Conservation (phyloP, 179 eudicot genomes). For the Silene vulgaris region DNA sequence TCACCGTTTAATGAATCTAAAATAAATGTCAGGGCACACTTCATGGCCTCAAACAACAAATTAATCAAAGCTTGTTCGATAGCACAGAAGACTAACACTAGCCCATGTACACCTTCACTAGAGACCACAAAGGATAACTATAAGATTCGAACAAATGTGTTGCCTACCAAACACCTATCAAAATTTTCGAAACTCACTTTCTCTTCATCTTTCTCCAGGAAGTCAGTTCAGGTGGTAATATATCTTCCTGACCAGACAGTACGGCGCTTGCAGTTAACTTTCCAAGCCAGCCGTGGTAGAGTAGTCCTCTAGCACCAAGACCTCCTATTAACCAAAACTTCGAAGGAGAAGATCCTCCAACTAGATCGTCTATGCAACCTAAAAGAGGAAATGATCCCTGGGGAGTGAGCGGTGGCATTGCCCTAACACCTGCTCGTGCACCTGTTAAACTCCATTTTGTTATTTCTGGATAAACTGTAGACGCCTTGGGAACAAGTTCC, state of each 20-base stretch:
- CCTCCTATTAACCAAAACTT: slow-evolving; percentile 87
- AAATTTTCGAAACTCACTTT: slow-evolving; percentile 10
- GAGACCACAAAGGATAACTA: background rate
- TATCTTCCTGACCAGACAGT: slow-evolving; percentile 55
- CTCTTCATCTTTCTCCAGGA: slow-evolving; percentile 60
- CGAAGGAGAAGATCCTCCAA: slow-evolving; percentile 34
- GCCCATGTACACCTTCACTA: background rate
- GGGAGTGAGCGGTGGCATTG: slow-evolving; percentile 86
- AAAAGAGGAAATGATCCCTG: slow-evolving; percentile 80
- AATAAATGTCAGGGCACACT: background rate
- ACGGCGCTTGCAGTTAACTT: slow-evolving; percentile 78
- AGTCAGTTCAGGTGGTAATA: slow-evolving; percentile 64
- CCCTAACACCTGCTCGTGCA: slow-evolving; percentile 88
- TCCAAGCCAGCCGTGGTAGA: slow-evolving; percentile 91
- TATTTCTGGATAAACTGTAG: slow-evolving; percentile 54
- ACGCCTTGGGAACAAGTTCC: slow-evolving; percentile 74
- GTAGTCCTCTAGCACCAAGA: slow-evolving; percentile 88
- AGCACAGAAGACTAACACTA: background rate
- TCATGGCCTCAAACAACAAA: slow-evolving; percentile 4
- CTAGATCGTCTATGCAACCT: slow-evolving; percentile 60
- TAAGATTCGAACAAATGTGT: background rate
- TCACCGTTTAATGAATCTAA: too few relatives aligned
- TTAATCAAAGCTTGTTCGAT: background rate
- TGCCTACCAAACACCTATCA: background rate
- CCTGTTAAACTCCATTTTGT: slow-evolving; percentile 52